Evolutionary conservation across 192 early-diverging fungal genomes (phyloP), one percentile per base, ranked within the genome.

Genomic region (Chytriomyces sp.): DNA sequence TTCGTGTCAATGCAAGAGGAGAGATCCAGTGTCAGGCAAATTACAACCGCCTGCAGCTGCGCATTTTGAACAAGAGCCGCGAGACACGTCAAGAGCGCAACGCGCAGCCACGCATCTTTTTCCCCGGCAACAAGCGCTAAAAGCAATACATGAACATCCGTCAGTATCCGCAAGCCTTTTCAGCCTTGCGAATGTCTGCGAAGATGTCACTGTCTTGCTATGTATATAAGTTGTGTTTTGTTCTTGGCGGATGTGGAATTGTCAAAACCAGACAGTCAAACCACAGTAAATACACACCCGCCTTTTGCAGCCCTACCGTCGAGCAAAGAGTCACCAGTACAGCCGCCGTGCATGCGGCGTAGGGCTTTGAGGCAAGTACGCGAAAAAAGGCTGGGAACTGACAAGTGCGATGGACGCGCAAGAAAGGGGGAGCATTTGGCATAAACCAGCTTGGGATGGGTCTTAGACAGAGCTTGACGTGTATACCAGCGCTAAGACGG

Each of bases 241-340:
- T 49, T 49, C 22, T 22, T 49, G 44, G n/a, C n/a, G n/a, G n/a
- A n/a, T 3, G 3, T 49, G 41, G 41, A 1, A 49, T n/a, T n/a
- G n/a, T n/a, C n/a, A n/a, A n/a, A n/a, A n/a, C n/a, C n/a, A n/a
- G n/a, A n/a, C n/a, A n/a, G n/a, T n/a, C n/a, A n/a, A n/a, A n/a
- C 22, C 44, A n/a, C n/a, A n/a, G n/a, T n/a, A n/a, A n/a, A n/a
- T n/a, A 19, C 59, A 12, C 60, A 78, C 78, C 78, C 70, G 32
- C 77, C 72, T n/a, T 67, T 72, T 0, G 82, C 82, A 22, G 82
- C 70, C 10, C 78, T 76, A 19, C 76, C 80, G 10, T 76, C 72
- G 17, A 82, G 57, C 52, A 84, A 75, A 17, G 76, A 2, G 82
- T 31, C 3, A 73, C 76, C 31, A 60, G 69, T 49, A 60, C 70